Base-by-base conservation (phyloP, 1,284 basidiomycete genomes). In the Ustilago tritici region DNA sequence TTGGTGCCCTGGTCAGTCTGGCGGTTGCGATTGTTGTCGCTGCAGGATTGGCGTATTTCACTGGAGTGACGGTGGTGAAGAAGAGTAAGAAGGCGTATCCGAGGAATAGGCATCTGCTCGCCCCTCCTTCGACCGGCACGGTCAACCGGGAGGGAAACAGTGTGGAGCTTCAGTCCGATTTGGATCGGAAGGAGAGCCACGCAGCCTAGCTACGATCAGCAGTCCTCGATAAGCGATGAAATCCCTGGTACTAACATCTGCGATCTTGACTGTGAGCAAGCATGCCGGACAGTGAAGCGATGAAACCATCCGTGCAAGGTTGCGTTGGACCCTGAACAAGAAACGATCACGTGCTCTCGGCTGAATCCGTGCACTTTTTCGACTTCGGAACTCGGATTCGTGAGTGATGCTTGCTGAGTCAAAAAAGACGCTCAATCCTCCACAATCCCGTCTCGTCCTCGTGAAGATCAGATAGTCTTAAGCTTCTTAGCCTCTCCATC, bases 1-100 rank as follows among this genome's bases (percentile, higher is more conserved):
- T 84, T 52, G 82, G 82, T 36, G 69, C 82, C 1, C 35, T 82
- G 3, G 79, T 84, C 59, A 78, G 70, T 36, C 66, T 83, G 2
- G 82, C 79, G 2, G n/a, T 82, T 54, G 78, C 76, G 11, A 34
- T 62, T 3, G 52, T 82, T 12, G 43, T 76, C 2, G 58, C 80
- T 1, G 68, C 40, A 4, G 59, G 23, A 4, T 28, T 71, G 61
- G 52, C 60, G 4, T 66, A 56, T 17, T 11, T 72, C 10, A 61
- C 65, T 0, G 75, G 75, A 0, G 19, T 70, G 40, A 73, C 70
- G 4, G 57, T 72, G 17, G 64, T 64, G 31, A 72, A 73, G 57
- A 60, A 63, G 8, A 17, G 56, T 32, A 77, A 77, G 38, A 32
- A 17, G 14, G 56, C 9, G 28, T 68, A 68, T 43, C 28, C 65